Conservation (phyloP, 495 filamentous ascomycete species). For the Letharia columbiana region DNA sequence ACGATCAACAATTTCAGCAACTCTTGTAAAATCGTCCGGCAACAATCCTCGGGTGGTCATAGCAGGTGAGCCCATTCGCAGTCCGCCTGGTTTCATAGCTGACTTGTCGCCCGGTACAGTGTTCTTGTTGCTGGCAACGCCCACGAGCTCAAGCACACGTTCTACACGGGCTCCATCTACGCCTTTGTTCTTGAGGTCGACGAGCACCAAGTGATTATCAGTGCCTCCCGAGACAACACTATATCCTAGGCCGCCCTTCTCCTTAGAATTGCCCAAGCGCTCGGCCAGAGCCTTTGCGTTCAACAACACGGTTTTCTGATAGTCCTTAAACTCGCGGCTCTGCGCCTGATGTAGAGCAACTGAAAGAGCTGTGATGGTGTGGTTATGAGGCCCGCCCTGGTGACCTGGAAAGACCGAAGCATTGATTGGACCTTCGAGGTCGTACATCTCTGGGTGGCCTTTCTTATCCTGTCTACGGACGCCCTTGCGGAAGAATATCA, state of each 20-base stretch:
- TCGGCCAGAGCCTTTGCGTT: constrained; percentile 82
- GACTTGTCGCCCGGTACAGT: constrained; percentile 94
- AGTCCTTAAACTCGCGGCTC: constrained; percentile 74
- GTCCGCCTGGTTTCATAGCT: constrained; percentile 81
- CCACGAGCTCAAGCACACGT: constrained; percentile 85
- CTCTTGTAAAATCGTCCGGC: constrained; percentile 77
- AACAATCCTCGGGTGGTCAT: constrained; percentile 94
- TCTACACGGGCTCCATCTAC: constrained; percentile 93
- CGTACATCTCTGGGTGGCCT: constrained; percentile 74
- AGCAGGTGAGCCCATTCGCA: constrained; percentile 88
- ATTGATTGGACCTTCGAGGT: constrained; percentile 92
- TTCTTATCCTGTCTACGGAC: constrained; percentile 82
- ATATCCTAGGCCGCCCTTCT: constrained; percentile 74
- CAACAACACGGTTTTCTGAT: constrained; percentile 77
- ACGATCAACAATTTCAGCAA: constrained; percentile 89
- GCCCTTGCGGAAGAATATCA: constrained; percentile 97
- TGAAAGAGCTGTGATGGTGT: constrained; percentile 91
- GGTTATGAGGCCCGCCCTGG: constrained; percentile 96
- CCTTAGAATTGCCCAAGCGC: constrained; percentile 61
- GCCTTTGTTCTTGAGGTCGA: constrained; percentile 86
- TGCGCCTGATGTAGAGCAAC: constrained; percentile 93
- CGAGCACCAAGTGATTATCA: constrained; percentile 90
- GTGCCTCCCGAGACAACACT: constrained; percentile 87
- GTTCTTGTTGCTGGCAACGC: constrained; percentile 97
- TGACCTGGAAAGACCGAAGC: constrained; percentile 97